These are phyloP conservation scores for Curvularia sp. DNA, from an alignment of 2,329 filamentous ascomycete species.

Conservation along the genomic window DNA sequence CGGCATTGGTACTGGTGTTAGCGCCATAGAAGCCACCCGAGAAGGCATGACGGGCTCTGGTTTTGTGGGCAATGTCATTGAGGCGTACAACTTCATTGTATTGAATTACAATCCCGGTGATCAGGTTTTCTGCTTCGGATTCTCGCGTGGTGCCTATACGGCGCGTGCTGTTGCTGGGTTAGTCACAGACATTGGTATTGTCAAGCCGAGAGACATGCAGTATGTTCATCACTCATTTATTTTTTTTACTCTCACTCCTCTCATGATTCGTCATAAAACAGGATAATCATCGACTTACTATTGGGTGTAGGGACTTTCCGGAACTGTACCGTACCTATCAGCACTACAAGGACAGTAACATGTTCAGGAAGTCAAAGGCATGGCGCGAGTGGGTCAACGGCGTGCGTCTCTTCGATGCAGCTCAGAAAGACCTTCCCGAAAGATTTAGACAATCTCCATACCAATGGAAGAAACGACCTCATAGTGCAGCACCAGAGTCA, in stretches of 20 bases:
- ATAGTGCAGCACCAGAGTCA: background rate
- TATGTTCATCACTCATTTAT: background rate
- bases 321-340: background rate
- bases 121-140: constrained; percentile 52
- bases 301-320: background rate
- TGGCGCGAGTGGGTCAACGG: background rate
- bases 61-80: constrained; percentile 60
- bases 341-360: background rate
- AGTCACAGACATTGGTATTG: constrained; percentile 29
- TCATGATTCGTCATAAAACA: background rate
- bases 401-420: background rate
- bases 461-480: background rate
- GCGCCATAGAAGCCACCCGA: background rate
- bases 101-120: constrained; percentile 56
- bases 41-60: constrained; percentile 37
- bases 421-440: background rate
- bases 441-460: background rate
- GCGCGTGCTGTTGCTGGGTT: constrained; percentile 32
- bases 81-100: constrained; percentile 67
- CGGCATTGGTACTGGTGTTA: constrained; percentile 50
- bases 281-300: background rate
- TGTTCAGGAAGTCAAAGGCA: background rate
- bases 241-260: background rate
- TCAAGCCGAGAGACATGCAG: constrained; percentile 15
- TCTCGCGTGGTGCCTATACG: constrained; percentile 51